Conservation (phyloP, 208 protist species). For the Crithidia bombi region DNA sequence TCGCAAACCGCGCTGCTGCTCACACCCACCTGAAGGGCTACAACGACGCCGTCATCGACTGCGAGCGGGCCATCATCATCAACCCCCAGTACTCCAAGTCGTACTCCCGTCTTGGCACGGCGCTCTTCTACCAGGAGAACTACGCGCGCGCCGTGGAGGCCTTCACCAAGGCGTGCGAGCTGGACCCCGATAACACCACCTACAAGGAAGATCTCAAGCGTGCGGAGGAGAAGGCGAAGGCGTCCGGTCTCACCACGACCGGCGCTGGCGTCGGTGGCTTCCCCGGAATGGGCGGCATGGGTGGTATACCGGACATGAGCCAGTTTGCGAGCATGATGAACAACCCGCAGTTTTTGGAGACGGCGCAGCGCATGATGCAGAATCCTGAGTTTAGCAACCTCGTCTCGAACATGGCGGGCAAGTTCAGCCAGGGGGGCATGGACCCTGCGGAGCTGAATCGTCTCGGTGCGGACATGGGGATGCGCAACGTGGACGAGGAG, state of each 20-base stretch:
- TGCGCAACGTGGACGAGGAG: conserved; percentile 52
- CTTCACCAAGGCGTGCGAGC: conserved; percentile 89
- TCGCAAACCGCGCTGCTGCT: conserved; percentile 91
- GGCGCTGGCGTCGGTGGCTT: conserved; percentile 43
- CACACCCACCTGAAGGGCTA: conserved; percentile 93
- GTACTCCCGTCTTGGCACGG: conserved; percentile 89
- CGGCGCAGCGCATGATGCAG: conserved; percentile 88
- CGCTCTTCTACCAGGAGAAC: conserved; percentile 91
- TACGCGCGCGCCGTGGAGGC: conserved; percentile 84
- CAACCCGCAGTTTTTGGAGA: conserved; percentile 93
- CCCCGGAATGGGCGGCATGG: conserved; percentile 48
- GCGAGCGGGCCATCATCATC: conserved; percentile 87
- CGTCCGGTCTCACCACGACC: conserved; percentile 28
- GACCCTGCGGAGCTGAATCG: conserved; percentile 56
- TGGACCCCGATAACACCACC: conserved; percentile 92
- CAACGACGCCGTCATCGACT: conserved; percentile 86
- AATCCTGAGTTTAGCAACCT: conserved; percentile 90
- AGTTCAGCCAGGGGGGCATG: conserved; percentile 58
- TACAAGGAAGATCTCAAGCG: conserved; percentile 93
- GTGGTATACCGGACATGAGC: conserved; percentile 79
- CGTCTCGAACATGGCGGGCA: conserved; percentile 81
- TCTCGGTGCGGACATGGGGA: conserved; percentile 46
- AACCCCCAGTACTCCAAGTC: conserved; percentile 90
- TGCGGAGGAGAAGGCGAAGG: conserved; percentile 80
- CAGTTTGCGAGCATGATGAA: conserved; percentile 85